A percentile compares a stretch with the other conserved stretches of the same genome.
phyloP scores from a whole-genome alignment of 768 basidiomycete species.

The Cyclocybe aegerita region DNA sequence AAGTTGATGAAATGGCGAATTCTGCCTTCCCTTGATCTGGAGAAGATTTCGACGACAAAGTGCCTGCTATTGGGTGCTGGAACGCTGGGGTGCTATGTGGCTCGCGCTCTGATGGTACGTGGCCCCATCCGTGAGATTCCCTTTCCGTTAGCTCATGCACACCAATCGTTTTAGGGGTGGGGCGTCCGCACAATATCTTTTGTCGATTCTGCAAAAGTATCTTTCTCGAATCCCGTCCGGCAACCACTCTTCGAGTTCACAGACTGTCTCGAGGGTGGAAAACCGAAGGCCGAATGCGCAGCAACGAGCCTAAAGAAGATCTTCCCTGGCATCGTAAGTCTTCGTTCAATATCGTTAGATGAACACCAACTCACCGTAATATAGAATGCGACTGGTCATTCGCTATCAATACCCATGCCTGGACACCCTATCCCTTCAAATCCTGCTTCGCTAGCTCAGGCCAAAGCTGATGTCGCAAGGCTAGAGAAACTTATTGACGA shows the following conservation, averaged over 20 bases:
- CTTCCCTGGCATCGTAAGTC: constrained; percentile 87
- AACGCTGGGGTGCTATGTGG: constrained; percentile 95
- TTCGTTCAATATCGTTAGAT: background rate
- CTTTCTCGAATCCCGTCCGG: constrained; percentile 96
- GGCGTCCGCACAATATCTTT: constrained; percentile 92
- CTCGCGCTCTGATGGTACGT: constrained; percentile 84
- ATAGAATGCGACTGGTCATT: constrained; percentile 80
- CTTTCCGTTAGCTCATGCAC: background rate
- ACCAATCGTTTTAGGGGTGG: constrained; percentile 67
- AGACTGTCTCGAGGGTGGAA: constrained; percentile 90
- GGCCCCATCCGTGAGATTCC: background rate
- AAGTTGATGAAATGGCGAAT: constrained; percentile 99
- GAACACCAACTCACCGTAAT: background rate
- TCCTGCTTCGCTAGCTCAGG: constrained; percentile 49
- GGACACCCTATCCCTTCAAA: constrained; percentile 82
- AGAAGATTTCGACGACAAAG: constrained; percentile 75
- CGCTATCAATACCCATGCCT: constrained; percentile 92
- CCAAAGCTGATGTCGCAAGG: constrained; percentile 63
- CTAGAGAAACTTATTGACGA: constrained; percentile 78
- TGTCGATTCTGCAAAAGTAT: constrained; percentile 87
- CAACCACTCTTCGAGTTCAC: constrained; percentile 96
- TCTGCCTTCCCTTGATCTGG: constrained; percentile 83
- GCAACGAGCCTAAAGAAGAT: constrained; percentile 84
- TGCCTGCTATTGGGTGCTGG: constrained; percentile 93
- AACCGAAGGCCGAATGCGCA: constrained; percentile 90